Evolutionary conservation across 352 stramenopile species (phyloP).

Genomic region (Pythium inflatum): DNA sequence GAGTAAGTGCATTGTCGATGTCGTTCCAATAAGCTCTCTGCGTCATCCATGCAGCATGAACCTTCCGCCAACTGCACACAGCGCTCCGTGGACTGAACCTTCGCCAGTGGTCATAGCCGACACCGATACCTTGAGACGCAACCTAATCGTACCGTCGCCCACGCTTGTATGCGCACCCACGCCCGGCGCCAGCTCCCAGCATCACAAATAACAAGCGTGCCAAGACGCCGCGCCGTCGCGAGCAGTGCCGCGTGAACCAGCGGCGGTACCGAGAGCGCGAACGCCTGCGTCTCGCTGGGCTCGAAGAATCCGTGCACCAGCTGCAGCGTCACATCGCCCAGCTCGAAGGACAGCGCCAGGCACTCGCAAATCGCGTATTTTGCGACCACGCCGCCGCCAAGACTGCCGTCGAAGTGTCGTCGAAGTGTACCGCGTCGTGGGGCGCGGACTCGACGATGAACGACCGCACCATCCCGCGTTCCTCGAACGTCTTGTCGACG

Average conservation of each 20-base stretch:
- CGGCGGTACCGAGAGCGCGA: constrained; percentile 2
- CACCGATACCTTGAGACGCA: background rate
- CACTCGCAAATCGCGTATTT: background rate
- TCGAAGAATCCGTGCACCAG: background rate
- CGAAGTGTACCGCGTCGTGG: background rate
- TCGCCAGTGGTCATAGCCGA: too few species aligned
- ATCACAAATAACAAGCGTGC: background rate
- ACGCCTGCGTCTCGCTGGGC: background rate
- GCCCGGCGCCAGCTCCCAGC: too few species aligned
- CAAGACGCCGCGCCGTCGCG: constrained; percentile 5
- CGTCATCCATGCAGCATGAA: too few species aligned
- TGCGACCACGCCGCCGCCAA: background rate
- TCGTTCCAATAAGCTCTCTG: too few species aligned
- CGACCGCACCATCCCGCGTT: background rate
- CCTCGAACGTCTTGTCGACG: background rate
- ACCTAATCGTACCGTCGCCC: background rate
- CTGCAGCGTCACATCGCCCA: background rate
- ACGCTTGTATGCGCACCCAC: background rate
- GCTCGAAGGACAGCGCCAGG: background rate
- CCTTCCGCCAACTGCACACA: too few species aligned
- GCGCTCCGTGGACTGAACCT: too few species aligned
- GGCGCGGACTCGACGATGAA: background rate
- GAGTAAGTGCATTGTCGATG: too few species aligned
- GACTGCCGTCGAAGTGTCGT: too few species aligned
- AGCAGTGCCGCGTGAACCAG: constrained; percentile 11